Base-by-base conservation (phyloP, 768 basidiomycete species). In the Cubamyces sp. region DNA sequence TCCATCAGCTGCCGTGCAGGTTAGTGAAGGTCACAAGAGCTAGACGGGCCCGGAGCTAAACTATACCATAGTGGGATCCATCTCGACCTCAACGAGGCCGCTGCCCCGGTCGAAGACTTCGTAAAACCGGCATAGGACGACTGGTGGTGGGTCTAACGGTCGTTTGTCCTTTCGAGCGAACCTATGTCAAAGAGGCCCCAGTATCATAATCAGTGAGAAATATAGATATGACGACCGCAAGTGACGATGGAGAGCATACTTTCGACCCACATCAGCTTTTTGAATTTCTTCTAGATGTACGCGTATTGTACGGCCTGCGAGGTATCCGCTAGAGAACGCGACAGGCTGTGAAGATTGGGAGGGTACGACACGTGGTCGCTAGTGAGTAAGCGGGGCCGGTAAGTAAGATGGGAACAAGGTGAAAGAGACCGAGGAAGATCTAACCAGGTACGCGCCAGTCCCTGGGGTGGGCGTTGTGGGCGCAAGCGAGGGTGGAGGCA, bases 261-360 rank as follows among this genome's bases (percentile, higher is more conserved):
- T 89, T 74, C 87, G 76, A 23, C 86, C 86, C 21, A 86, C 75
- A 64, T 86, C 77, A 1, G 87, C 86, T 60, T 85, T 84, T 68
- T 88, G 87, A 11, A 85, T 71, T 76, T 86, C 87, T 54, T 76
- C 68, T 28, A 84, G 74, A 69, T 83, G 78, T 69, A 80, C 81
- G 39, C 84, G 81, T 51, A 86, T 77, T 1, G 79, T 82, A 42
- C 76, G 79, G 28, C 86, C 88, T 45, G 79, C 75, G 69, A 89
- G 86, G 61, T 84, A 85, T 40, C 89, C 90, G 54, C 77, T 74
- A 18, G 72, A 72, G 66, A 85, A 90, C 61, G 76, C 77, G 42
- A 88, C 84, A 7, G 85, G 84, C 43, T 67, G 74, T 53, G 82
- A 81, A 19, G 23, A 5, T 3, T 19, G 19, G 46, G 23, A 47